phyloP scores from a whole-genome alignment of 371 early-diverging fungal genomes.

The Mucor mucedo region DNA sequence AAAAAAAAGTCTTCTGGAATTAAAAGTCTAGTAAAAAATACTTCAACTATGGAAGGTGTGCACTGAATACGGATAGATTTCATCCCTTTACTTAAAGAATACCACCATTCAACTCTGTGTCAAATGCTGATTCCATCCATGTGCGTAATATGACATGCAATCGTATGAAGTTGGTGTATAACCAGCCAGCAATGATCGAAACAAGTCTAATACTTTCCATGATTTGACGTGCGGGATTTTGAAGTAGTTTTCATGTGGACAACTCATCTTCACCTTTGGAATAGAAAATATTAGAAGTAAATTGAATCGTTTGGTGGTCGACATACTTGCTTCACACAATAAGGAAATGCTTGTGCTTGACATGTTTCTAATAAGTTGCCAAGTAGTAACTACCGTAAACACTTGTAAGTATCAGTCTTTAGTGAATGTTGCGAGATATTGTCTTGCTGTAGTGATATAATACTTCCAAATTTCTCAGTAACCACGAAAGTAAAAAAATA shows the following conservation, averaged over 20 bases:
- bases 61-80: no score
- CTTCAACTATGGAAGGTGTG: no score
- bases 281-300: slow-evolving; percentile 5
- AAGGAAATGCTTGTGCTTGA: no score
- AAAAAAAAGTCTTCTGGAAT: no score
- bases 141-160: no score
- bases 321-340: slow-evolving; percentile 22
- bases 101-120: no score
- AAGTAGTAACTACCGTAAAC: slow-evolving; percentile 13
- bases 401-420: slow-evolving; percentile 16
- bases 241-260: slow-evolving; percentile 15
- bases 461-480: slow-evolving; percentile 17
- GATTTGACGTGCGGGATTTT: slow-evolving; percentile 15
- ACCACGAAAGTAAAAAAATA: neutral
- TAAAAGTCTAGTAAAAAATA: no score
- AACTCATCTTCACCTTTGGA: slow-evolving; percentile 18
- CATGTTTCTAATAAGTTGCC: neutral
- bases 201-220: slow-evolving; percentile 18
- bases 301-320: slow-evolving; percentile 9
- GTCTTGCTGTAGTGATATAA: slow-evolving; percentile 16
- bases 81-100: no score
- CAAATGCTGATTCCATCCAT: no score
- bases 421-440: slow-evolving; percentile 17
- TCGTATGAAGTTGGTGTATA: no score
- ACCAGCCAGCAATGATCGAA: slow-evolving; percentile 12